A percentile compares a stretch with the other conserved stretches of the same genome.
These are phyloP conservation scores for Bolboschoenoplectus hybrid DNA, from an alignment of 202 grass and related monocot species.

Conservation along the genomic window DNA sequence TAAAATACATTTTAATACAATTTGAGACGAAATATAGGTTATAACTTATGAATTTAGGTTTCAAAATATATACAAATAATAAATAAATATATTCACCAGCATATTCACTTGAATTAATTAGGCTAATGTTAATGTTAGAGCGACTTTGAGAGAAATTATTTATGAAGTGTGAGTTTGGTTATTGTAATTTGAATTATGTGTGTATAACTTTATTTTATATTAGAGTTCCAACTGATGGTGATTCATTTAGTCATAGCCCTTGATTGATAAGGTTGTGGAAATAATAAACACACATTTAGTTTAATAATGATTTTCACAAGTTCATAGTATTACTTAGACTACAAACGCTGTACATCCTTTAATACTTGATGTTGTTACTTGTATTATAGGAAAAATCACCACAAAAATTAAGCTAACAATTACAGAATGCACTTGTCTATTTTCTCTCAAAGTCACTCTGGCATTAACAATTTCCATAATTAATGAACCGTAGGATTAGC, in stretches of 20 bases:
- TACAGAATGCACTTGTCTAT: background rate
- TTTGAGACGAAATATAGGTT: no score
- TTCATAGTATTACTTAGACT: background rate
- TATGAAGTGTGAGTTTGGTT: conserved; percentile 3
- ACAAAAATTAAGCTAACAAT: background rate
- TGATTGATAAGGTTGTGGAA: background rate
- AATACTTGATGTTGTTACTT: background rate
- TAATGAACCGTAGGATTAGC: no score
- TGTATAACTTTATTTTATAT: background rate
- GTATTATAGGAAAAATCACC: background rate
- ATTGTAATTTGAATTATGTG: background rate
- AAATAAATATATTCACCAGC: no score
- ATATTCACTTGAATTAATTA: no score
- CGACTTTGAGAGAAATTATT: no score
- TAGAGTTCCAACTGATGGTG: background rate
- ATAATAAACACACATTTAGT: background rate
- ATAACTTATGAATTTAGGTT: no score
- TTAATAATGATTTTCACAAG: background rate
- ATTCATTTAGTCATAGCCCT: background rate
- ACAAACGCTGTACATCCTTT: background rate
- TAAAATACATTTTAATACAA: no score
- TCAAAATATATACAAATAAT: no score
- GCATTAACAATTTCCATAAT: background rate
- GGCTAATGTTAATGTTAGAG: no score
- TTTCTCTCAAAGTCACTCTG: background rate